These are phyloP conservation scores for Achaetomiella virescens DNA, from an alignment of 495 filamentous ascomycete genomes.

Conservation along the genomic window DNA sequence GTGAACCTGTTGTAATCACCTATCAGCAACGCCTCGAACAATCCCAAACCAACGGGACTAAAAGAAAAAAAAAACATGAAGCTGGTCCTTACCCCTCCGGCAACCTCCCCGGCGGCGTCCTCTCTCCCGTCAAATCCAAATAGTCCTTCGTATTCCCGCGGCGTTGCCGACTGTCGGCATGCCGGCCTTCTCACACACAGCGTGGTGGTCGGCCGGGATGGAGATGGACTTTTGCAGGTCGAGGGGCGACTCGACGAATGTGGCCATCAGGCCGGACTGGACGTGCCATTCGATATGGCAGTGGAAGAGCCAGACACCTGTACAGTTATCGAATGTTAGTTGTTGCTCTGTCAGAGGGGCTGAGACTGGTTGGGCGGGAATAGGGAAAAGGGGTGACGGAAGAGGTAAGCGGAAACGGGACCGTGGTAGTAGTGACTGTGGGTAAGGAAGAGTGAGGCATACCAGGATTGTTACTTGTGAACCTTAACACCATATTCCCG, in stretches of 20 bases:
- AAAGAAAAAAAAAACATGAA: conserved; percentile 9
- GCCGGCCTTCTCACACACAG: conserved; percentile 49
- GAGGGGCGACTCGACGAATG: conserved; percentile 56
- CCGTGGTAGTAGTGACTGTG: no score
- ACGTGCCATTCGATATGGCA: conserved; percentile 71
- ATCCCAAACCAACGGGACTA: not conserved
- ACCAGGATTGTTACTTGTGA: conserved; percentile 61
- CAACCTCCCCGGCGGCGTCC: conserved; percentile 47
- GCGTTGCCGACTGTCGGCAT: conserved; percentile 62
- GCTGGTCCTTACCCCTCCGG: conserved; percentile 59
- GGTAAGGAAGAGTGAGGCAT: conserved; percentile 30
- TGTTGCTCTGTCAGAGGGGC: not conserved
- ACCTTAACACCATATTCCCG: conserved; percentile 60
- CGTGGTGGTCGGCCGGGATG: conserved; percentile 58
- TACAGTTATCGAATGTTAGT: no score
- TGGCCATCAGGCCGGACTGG: conserved; percentile 59
- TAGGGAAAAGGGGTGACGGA: not conserved
- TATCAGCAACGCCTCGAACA: not conserved
- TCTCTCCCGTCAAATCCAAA: conserved; percentile 60
- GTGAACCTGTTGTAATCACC: conserved; percentile 49
- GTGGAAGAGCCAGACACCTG: conserved; percentile 64
- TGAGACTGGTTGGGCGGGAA: not conserved
- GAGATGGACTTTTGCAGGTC: conserved; percentile 52
- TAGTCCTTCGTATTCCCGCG: conserved; percentile 61
- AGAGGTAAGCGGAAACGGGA: no score